These are phyloP conservation scores for Cubamyces sp. DNA, from an alignment of 768 basidiomycete genomes.

Conservation along the genomic window DNA sequence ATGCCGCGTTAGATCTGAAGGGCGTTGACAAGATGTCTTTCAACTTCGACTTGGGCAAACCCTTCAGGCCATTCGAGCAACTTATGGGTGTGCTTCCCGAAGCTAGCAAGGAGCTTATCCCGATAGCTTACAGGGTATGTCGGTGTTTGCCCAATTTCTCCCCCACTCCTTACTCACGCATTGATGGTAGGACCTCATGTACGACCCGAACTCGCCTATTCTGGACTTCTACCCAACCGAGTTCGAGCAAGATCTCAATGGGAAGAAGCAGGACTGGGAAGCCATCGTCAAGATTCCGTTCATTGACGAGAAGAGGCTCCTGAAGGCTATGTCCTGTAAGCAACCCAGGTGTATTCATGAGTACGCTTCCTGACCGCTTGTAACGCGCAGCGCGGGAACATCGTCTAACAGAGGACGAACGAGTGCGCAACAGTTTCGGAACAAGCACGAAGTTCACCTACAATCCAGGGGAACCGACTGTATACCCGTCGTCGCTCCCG, in stretches of 20 bases:
- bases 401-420: constrained; percentile 76
- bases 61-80: constrained; percentile 94
- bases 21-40: constrained; percentile 81
- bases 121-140: constrained; percentile 79
- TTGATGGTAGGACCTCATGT: constrained; percentile 81
- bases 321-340: constrained; percentile 83
- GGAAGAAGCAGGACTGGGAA: constrained; percentile 99
- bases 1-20: constrained; percentile 50
- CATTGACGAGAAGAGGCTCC: constrained; percentile 79
- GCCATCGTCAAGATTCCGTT: constrained; percentile 99
- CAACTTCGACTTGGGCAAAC: constrained; percentile 81
- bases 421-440: constrained; percentile 73
- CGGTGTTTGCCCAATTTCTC: not conserved
- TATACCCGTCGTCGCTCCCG: constrained; percentile 90
- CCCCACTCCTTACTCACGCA: constrained; percentile 14
- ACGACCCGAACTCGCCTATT: constrained; percentile 80
- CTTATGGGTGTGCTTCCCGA: constrained; percentile 96
- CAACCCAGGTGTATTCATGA: constrained; percentile 11
- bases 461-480: constrained; percentile 59
- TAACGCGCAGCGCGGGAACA: constrained; percentile 71
- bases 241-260: constrained; percentile 93
- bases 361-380: not conserved
- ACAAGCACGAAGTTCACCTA: constrained; percentile 81
- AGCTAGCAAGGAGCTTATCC: constrained; percentile 89
- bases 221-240: constrained; percentile 92